Percentiles rank a stretch among this genome's conserved stretches.
phyloP scores from a whole-genome alignment of 148 eudicot genomes.

The Camellia lanceoleosa region DNA sequence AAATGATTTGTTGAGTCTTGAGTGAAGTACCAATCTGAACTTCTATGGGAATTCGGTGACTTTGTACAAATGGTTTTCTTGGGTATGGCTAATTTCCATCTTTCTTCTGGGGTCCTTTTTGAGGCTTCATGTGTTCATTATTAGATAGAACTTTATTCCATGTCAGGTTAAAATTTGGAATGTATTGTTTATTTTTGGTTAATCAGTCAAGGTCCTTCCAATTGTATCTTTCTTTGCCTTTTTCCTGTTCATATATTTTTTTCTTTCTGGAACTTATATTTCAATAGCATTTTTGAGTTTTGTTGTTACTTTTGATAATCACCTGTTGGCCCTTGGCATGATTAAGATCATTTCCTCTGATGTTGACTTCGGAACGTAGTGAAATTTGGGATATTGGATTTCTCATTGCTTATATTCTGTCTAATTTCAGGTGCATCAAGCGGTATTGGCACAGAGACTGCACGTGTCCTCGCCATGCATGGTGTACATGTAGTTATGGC shows the following conservation, averaged over 20 bases:
- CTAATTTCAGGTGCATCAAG: conserved; percentile 76
- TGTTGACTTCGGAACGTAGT: background rate
- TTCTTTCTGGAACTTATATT: background rate
- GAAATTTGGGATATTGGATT: background rate
- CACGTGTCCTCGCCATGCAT: conserved; percentile 65
- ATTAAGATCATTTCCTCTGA: background rate
- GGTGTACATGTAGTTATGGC: conserved; percentile 88
- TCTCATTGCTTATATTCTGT: background rate
- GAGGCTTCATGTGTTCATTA: background rate
- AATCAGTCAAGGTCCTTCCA: background rate
- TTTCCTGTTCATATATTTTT: background rate
- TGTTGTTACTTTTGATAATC: background rate
- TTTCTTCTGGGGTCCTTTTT: background rate
- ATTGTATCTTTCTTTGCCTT: background rate
- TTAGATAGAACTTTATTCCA: background rate
- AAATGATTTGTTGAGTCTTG: too few relatives aligned
- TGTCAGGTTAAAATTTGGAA: background rate
- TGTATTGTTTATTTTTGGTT: background rate
- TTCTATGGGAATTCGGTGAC: too few relatives aligned
- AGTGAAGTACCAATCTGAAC: too few relatives aligned
- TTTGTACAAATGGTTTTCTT: background rate
- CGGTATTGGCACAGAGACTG: conserved; percentile 82
- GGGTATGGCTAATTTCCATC: background rate
- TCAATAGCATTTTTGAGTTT: background rate
- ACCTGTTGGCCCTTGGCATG: background rate